A percentile compares a stretch with the other conserved stretches of the same genome.
Conservation (phyloP, 306 rosid species). For the Crotalaria pallida region DNA sequence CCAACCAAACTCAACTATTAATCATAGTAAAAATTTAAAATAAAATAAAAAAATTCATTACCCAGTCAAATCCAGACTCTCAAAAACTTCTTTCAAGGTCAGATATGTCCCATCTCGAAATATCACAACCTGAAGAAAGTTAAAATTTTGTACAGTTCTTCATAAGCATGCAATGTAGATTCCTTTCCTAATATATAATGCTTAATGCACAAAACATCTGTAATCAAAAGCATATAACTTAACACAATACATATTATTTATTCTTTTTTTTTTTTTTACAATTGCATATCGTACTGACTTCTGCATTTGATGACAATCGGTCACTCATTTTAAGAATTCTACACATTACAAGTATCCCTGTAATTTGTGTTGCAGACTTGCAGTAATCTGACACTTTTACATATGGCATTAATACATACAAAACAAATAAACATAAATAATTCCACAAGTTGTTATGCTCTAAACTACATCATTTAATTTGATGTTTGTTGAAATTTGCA, state of each 20-base stretch:
- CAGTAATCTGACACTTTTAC: background rate
- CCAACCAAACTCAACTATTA: slow-evolving; percentile 1
- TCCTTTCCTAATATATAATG: background rate
- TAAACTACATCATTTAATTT: background rate
- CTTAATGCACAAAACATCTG: background rate
- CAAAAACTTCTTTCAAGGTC: slow-evolving; percentile 96
- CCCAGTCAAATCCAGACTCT: slow-evolving; percentile 97
- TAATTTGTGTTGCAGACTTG: background rate
- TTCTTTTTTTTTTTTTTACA: background rate
- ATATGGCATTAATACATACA: background rate
- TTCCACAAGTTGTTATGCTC: background rate
- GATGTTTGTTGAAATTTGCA: background rate
- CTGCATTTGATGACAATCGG: background rate
- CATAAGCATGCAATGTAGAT: slow-evolving; percentile 8
- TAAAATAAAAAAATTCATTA: slow-evolving; percentile 32
- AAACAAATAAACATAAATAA: background rate
- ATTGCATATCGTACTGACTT: background rate
- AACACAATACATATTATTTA: no score
- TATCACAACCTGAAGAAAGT: slow-evolving; percentile 76
- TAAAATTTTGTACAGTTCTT: slow-evolving; percentile 9
- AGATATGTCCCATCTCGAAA: slow-evolving; percentile 99
- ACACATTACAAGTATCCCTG: background rate
- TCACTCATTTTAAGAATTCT: background rate
- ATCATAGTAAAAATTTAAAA: background rate
- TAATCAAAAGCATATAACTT: background rate